Evolutionary conservation across 768 basidiomycete genomes (phyloP), one percentile per base, ranked within the genome.

Genomic region (Thelephora aurantiotincta): DNA sequence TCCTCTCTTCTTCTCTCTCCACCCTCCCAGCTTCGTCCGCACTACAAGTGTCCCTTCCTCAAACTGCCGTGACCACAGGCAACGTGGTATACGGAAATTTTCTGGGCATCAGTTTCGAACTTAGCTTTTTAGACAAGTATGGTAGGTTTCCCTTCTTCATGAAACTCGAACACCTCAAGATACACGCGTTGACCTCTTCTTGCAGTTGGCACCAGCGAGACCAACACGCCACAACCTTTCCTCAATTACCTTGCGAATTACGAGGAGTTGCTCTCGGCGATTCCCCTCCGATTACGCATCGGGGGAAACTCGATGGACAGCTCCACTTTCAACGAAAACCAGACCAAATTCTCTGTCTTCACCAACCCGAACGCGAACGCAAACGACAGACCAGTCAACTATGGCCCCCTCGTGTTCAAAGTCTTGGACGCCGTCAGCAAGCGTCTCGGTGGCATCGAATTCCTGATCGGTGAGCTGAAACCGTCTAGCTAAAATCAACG

Each of bases 71-170:
- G 1, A 53, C 50, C 36, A 63, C 69, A 61, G 56, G 52, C 46
- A 58, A 53, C 38, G 65, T 66, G 34, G 72, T 76, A 3, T 59
- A 64, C 42, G 59, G 67, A 6, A 78, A 77, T 57, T 82, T 80
- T 51, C 59, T 82, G 13, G 82, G 82, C 7, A 73, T 82, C 57
- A 75, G 73, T 43, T 65, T 81, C 51, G 80, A 82, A 59, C 65
- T 84, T 42, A 75, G 74, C 43, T 77, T 77, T 51, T 68, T 80
- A 49, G 67, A 74, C 54, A 64, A 71, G 50, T 73, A 81, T 57
- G 72, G 75, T 73, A 45, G 46, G 69, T 61, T 30, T 9, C n/a
- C 23, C 5, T 33, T 20, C 36, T 44, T 22, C 19, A 30, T 4
- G 4, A 30, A 30, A 30, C 26, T 30, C 26, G 26, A 30, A 30